Conservation (phyloP, 164 flowering plant genomes). For the Tetrastigma voinierianum region DNA sequence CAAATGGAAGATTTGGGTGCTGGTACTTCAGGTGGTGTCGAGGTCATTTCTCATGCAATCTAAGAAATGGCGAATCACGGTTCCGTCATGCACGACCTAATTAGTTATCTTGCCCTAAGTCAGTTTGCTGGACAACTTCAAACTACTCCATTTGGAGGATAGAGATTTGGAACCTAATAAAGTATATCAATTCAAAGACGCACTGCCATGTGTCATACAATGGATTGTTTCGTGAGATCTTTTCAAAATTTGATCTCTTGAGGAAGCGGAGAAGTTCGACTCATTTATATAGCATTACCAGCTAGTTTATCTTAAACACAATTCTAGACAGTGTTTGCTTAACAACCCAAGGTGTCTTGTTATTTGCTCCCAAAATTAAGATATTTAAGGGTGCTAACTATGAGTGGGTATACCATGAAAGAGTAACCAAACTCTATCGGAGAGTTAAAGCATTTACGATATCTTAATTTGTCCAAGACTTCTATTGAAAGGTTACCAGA, state of each 20-base stretch:
- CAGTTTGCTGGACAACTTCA: background rate
- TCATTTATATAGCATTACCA: no score
- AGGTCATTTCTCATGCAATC: constrained; percentile 2
- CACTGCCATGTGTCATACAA: background rate
- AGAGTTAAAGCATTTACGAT: constrained; percentile 9
- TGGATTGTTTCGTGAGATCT: background rate
- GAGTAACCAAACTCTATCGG: background rate
- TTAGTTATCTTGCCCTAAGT: background rate
- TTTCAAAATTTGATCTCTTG: background rate
- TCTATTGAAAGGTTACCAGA: background rate
- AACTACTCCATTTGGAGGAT: no score
- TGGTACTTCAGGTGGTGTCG: background rate
- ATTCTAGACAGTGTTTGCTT: no score
- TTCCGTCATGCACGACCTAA: constrained; percentile 4
- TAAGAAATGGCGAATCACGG: background rate
- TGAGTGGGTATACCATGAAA: no score
- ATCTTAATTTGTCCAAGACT: background rate
- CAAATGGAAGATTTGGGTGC: constrained; percentile 1
- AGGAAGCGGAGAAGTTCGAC: background rate
- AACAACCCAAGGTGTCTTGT: no score
- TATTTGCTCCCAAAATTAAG: no score
- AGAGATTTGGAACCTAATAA: background rate
- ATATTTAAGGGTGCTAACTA: no score
- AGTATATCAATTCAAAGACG: no score
- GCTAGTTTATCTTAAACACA: no score